Conservation (phyloP, 352 stramenopile genomes). For the Globisporangium rhizosaccharum region DNA sequence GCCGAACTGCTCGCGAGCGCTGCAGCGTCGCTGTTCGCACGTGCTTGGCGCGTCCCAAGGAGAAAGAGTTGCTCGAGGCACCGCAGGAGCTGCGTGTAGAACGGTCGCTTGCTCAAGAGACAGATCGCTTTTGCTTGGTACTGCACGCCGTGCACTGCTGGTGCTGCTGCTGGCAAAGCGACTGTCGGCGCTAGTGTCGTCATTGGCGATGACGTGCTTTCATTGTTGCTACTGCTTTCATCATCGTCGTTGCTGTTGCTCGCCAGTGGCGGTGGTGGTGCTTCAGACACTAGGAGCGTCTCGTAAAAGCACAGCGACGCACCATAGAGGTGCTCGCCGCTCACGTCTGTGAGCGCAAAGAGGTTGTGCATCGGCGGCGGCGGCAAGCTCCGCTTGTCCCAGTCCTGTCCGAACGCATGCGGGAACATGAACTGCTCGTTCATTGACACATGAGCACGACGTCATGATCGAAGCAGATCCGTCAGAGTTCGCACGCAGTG, state of each 20-base stretch:
- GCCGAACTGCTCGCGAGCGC: background rate
- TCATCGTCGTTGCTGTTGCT: background rate
- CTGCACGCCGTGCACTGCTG: background rate
- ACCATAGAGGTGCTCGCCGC: slow-evolving; percentile 39
- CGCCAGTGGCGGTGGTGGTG: background rate
- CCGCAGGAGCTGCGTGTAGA: slow-evolving; percentile 41
- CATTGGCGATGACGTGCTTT: background rate
- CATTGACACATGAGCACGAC: background rate
- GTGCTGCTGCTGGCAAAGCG: background rate
- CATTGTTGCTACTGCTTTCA: slow-evolving; percentile 8
- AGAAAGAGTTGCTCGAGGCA: slow-evolving; percentile 51
- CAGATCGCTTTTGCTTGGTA: slow-evolving; percentile 37
- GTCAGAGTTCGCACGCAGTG: background rate
- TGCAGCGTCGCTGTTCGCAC: background rate
- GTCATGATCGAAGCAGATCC: background rate
- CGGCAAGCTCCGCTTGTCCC: slow-evolving; percentile 20
- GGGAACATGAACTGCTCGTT: slow-evolving; percentile 42
- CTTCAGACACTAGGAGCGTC: slow-evolving; percentile 5
- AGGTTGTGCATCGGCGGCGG: slow-evolving; percentile 42
- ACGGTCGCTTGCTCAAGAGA: slow-evolving; percentile 32
- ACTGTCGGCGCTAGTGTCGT: background rate
- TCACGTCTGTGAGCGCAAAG: slow-evolving; percentile 40
- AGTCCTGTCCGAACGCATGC: slow-evolving; percentile 28
- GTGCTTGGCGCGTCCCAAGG: slow-evolving; percentile 30
- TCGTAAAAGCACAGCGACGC: slow-evolving; percentile 48